Evolutionary conservation across 1,139 yeast genomes (phyloP).

Genomic region (Saccharomyces hybrid): DNA sequence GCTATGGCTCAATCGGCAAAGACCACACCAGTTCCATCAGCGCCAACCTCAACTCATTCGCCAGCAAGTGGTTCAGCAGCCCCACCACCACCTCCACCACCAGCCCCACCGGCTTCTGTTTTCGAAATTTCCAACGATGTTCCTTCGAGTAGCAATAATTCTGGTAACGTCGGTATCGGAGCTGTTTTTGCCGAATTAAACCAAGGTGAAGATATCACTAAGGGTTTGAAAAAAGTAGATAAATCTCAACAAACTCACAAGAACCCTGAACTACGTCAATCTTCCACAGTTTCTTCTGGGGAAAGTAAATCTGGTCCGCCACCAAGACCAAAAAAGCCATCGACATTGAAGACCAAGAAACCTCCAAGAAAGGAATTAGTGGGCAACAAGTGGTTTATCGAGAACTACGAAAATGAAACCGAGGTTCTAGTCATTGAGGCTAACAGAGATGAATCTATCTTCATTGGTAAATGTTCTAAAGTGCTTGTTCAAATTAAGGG

Average conservation of each 20-base stretch:
- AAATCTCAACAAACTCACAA: constrained; percentile 92
- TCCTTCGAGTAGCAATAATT: constrained; percentile 13
- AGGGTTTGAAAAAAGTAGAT: constrained; percentile 85
- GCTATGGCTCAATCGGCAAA: constrained; percentile 35
- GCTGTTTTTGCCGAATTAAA: constrained; percentile 92
- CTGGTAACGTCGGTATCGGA: constrained; percentile 44
- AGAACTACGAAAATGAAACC: constrained; percentile 59
- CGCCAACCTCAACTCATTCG: constrained; percentile 18
- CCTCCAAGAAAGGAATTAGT: constrained; percentile 71
- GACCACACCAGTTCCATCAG: constrained; percentile 8
- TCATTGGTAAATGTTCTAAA: constrained; percentile 72
- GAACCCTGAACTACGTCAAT: constrained; percentile 69
- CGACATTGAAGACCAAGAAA: constrained; percentile 46
- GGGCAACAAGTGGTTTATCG: constrained; percentile 86
- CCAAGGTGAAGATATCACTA: constrained; percentile 75
- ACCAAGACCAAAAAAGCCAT: constrained; percentile 64
- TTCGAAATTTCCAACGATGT: constrained; percentile 39
- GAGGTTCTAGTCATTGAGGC: constrained; percentile 61
- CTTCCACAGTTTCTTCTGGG: constrained; percentile 33
- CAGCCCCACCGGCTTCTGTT: constrained; percentile 76
- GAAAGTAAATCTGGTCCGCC: constrained; percentile 40
- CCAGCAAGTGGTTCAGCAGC: constrained; percentile 31
- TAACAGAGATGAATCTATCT: constrained; percentile 80
- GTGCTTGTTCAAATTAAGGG: constrained; percentile 79
- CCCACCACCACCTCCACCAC: constrained; percentile 40